Evolutionary conservation across 73 alveolate species (phyloP), one percentile per base, ranked within the genome.

Genomic region (Uronychia setigera): DNA sequence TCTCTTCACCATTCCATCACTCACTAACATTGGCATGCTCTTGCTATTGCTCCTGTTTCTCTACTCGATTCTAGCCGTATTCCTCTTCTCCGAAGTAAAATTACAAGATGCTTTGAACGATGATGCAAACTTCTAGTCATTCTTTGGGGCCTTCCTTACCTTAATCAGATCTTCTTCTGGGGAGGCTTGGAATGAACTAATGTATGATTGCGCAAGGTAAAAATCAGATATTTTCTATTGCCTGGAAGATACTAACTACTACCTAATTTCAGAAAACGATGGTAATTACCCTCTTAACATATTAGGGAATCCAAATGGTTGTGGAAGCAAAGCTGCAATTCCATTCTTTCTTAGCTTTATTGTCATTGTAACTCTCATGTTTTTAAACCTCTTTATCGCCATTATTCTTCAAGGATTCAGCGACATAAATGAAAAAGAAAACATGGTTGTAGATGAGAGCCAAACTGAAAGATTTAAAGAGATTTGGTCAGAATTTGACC

Each of bases 311-410:
- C 19, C 83, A 11, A 35, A 13, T 19, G 92, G 92, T 0, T 86
- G 92, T 33, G 92, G 92, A 1, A 28, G 75, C 33, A 31, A 33
- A 30, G 81, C 82, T 59, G 81, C 82, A 1, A 35, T 26, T 77
- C 32, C 79, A 26, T 86, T 79, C 59, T 86, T 86, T 33, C 79
- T 82, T 11, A 83, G 90, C 80, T 92, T 77, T 84, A 82, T 92
- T 74, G 28, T 88, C 58, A 77, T 84, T 11, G 93, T 92, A 80
- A 87, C 88, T 29, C 91, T 92, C 75, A 87, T 92, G 29, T 76
- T 92, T 76, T 60, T 92, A 75, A 92, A 92, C 59, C 93, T 92
- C 29, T 92, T 92, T 90, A 88, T 92, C 60, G 97, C 97, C 29
- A 87, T 92, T 74, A 88, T 88, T 57, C 74, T 92, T 19, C 89